A percentile compares a stretch with the other conserved stretches of the same genome.
Evolutionary conservation across 352 stramenopile species (phyloP).

Genomic region (Phytophthora citricola): DNA sequence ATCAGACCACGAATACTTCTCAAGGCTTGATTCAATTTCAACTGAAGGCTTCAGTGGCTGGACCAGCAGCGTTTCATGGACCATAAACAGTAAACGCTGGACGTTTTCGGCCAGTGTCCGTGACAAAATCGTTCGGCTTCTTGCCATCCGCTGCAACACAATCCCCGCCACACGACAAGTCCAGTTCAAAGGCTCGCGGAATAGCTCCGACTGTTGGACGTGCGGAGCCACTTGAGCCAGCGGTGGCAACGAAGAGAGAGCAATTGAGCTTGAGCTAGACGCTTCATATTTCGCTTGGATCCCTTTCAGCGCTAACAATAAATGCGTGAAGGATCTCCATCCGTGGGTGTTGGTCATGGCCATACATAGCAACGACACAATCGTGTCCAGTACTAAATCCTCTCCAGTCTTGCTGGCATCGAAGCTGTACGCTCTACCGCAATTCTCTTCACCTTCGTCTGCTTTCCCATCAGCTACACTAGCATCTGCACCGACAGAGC

Average conservation of each 20-base stretch:
- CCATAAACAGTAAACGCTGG: constrained; percentile 72
- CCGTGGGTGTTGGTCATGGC: constrained; percentile 72
- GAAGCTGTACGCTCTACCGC: constrained; percentile 61
- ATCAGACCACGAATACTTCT: constrained; percentile 60
- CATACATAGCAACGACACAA: constrained; percentile 80
- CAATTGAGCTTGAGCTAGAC: neutral
- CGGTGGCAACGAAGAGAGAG: constrained; percentile 31
- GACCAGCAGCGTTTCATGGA: constrained; percentile 68
- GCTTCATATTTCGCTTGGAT: constrained; percentile 72
- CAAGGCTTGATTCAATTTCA: neutral
- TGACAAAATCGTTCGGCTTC: constrained; percentile 79
- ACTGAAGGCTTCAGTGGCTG: constrained; percentile 31
- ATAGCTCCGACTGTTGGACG: constrained; percentile 47
- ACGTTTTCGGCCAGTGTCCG: constrained; percentile 80
- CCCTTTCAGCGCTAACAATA: constrained; percentile 66
- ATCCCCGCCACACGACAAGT: constrained; percentile 65
- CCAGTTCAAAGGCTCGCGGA: constrained; percentile 66
- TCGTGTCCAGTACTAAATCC: constrained; percentile 84
- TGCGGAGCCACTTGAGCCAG: constrained; percentile 31
- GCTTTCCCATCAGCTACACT: constrained; percentile 3
- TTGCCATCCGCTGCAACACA: constrained; percentile 80
- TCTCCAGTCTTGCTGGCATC: constrained; percentile 77
- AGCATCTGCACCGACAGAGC: constrained; percentile 38
- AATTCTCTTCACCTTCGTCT: constrained; percentile 22
- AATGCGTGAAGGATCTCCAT: constrained; percentile 70